phyloP scores from a whole-genome alignment of 2,329 filamentous ascomycete species.

The Talaromyces islandicus region DNA sequence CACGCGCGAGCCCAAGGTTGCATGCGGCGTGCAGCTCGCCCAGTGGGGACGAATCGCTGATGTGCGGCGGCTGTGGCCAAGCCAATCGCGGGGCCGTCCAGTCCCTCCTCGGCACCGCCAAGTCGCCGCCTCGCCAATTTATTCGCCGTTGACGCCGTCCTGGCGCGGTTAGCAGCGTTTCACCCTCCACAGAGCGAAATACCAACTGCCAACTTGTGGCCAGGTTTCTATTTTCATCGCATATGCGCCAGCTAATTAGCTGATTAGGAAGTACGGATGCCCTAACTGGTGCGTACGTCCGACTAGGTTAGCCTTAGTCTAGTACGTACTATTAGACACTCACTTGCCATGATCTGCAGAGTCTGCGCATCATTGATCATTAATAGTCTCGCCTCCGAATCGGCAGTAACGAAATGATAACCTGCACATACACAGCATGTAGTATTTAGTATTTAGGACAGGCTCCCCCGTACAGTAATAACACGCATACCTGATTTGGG shows the following conservation, averaged over 20 bases:
- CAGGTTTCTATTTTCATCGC: neutral
- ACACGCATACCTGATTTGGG: neutral
- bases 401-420: too few species aligned
- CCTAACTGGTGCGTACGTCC: too few species aligned
- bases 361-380: too few species aligned
- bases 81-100: neutral
- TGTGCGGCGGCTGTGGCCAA: constrained; percentile 8
- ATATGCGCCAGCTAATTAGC: too few species aligned
- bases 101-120: neutral
- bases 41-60: neutral
- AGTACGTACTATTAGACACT: too few species aligned
- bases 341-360: too few species aligned
- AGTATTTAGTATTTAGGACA: too few species aligned
- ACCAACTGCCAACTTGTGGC: neutral
- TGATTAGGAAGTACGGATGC: too few species aligned
- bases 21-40: neutral
- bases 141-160: constrained; percentile 22
- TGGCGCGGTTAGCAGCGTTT: constrained; percentile 16
- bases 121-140: constrained; percentile 13
- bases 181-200: neutral
- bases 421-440: too few species aligned
- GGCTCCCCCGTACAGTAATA: too few species aligned
- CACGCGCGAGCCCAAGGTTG: neutral
- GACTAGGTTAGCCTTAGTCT: too few species aligned
- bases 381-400: too few species aligned